Conservation (phyloP, 768 basidiomycete species). For the Termitomyces sp. region DNA sequence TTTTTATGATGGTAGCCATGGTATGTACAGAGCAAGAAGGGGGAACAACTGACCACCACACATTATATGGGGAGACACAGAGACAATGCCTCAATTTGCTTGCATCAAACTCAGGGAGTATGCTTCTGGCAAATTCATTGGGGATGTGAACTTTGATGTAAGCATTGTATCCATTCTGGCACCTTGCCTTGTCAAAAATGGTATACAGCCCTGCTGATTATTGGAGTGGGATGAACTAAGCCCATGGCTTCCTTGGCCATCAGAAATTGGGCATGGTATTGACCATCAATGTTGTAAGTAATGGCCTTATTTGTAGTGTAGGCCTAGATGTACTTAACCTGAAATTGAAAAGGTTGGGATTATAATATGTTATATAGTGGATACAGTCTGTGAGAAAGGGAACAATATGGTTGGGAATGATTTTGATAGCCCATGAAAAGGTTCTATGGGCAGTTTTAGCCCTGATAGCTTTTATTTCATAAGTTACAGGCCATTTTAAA, state of each 20-base stretch:
- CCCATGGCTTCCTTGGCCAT: slow-evolving; percentile 11
- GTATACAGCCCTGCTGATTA: slow-evolving; percentile 1
- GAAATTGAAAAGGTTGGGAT: neutral
- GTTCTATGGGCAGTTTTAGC: slow-evolving; percentile 14
- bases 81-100: too few species aligned
- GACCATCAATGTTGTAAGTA: slow-evolving; percentile 4
- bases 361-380: too few species aligned
- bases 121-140: too few species aligned
- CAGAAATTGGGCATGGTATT: slow-evolving; percentile 8
- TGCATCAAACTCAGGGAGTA: too few species aligned
- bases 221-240: neutral
- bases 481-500: slow-evolving; percentile 21
- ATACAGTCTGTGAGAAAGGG: too few species aligned
- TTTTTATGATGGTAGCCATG: too few species aligned
- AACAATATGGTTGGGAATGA: slow-evolving; percentile 8
- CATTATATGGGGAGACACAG: too few species aligned
- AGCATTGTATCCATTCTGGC: too few species aligned
- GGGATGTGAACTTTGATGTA: too few species aligned
- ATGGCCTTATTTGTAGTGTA: slow-evolving; percentile 15
- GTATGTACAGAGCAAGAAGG: too few species aligned
- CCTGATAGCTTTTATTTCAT: slow-evolving; percentile 15
- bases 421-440: slow-evolving; percentile 13
- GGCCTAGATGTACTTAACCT: slow-evolving; percentile 10
- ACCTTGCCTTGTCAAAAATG: slow-evolving; percentile 3
- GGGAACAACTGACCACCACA: too few species aligned